Base-by-base conservation (phyloP, 257 asterid species). In the Nicotiana tabacum region DNA sequence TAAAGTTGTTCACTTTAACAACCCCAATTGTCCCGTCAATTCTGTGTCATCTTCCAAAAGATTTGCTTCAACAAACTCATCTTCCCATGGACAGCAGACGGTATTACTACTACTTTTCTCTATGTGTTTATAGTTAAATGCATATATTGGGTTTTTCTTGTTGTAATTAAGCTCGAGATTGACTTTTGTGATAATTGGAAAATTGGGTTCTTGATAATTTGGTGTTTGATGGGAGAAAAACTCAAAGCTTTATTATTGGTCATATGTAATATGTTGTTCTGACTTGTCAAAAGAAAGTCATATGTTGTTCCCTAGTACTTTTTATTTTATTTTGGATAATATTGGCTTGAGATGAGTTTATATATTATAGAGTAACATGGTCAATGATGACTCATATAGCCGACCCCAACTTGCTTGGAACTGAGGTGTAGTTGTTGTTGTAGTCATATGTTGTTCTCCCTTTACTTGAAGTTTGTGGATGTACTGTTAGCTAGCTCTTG, bases 51-150 rank as follows among this genome's bases (percentile, higher is more conserved):
- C 81, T 89, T 58, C 82, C 79, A 80, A 32, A 60, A 84, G 85
- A 72, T 86, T 84, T 58, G 81, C 80, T 85, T 86, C 88, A 68
- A 81, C 85, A 62, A n/a, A 10, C 82, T 77, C 85, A 24, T 82
- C 83, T 83, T 77, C 57, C 62, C 83, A 32, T 77, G 83, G 61
- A 77, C 84, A 82, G 6, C 84, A 82, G 6, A 65, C 60, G 83
- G 77, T 81, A 64, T 56, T 65, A 16, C 64, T 81, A 9, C 51
- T 65, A 16, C 33, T 43, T 81, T 65, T 46, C 61, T 80, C 43
- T 81, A 32, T 27, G 61, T n/a, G 39, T 6, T 18, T 27, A 70
- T 21, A 70, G 58, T 18, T 70, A 69, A 72, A 72, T 72, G 60
- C 4, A 65, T 65, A 29, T 65, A 15, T 65, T 12, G 78, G 39